Evolutionary conservation across 208 protist species (phyloP).

Genomic region (Leishmania lainsoni): DNA sequence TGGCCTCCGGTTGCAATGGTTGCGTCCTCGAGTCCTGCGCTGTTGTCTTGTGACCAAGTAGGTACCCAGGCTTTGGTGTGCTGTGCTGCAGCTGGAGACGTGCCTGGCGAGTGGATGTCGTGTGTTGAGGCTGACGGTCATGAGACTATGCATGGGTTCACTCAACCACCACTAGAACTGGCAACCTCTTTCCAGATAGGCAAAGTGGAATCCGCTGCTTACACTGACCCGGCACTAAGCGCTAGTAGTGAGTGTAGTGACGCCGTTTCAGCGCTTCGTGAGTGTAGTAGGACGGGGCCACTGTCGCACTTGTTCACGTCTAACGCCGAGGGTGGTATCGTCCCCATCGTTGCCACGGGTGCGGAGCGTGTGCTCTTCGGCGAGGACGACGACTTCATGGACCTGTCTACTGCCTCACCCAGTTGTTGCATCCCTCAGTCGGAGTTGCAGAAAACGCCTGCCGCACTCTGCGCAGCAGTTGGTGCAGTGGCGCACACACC

Average conservation of each 20-base stretch:
- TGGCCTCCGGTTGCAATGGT: not conserved
- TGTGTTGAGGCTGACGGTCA: not conserved
- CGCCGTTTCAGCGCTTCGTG: not conserved
- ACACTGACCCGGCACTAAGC: not conserved
- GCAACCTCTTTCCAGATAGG: not conserved
- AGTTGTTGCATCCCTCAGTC: not conserved
- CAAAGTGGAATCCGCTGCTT: not conserved
- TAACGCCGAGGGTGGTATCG: not conserved
- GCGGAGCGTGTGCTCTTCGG: conserved; percentile 30
- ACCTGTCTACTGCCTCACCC: not conserved
- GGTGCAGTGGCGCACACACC: conserved; percentile 13
- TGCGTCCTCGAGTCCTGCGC: not conserved
- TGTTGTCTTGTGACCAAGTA: not conserved
- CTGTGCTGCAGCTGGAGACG: not conserved
- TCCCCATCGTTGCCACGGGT: not conserved
- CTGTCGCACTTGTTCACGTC: not conserved
- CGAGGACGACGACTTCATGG: conserved; percentile 7
- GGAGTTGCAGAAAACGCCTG: not conserved
- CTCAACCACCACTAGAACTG: not conserved
- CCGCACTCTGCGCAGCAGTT: not conserved
- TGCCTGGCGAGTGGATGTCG: not conserved
- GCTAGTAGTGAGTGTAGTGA: not conserved
- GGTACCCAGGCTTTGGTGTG: not conserved
- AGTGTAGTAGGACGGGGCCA: not conserved
- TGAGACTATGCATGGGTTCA: not conserved